Evolutionary conservation across 2,329 filamentous ascomycete genomes (phyloP).

Genomic region (Cercospora berteroae): DNA sequence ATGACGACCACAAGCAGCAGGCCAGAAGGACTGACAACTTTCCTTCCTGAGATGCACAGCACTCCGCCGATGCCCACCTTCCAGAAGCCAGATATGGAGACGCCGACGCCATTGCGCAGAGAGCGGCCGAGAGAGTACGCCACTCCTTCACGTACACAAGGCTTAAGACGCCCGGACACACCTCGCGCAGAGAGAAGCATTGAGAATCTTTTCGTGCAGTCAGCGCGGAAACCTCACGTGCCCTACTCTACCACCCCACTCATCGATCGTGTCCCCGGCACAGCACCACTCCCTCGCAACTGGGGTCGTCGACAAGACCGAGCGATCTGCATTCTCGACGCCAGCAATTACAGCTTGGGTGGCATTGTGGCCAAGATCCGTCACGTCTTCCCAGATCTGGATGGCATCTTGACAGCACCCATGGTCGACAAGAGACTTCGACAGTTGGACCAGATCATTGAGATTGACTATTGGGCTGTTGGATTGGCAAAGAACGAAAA

Average conservation of each 20-base stretch:
- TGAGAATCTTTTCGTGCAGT: neutral
- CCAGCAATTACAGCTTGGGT: conserved; percentile 29
- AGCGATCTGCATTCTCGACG: conserved; percentile 39
- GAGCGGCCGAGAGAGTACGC: conserved; percentile 7
- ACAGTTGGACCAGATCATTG: conserved; percentile 37
- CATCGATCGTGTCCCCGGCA: conserved; percentile 30
- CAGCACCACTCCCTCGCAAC: conserved; percentile 31
- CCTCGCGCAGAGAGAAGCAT: neutral
- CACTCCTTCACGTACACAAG: conserved; percentile 14
- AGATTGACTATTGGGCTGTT: conserved; percentile 35
- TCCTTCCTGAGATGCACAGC: conserved; percentile 33
- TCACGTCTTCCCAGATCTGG: conserved; percentile 33
- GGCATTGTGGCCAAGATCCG: conserved; percentile 35
- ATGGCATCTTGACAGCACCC: conserved; percentile 30
- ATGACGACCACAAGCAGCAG: conserved; percentile 20
- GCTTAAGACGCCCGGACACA: neutral
- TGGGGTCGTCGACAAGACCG: conserved; percentile 37
- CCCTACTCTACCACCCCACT: conserved; percentile 18
- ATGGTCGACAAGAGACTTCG: conserved; percentile 40
- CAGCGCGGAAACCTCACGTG: neutral
- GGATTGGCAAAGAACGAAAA: conserved; percentile 14
- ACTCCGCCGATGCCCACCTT: conserved; percentile 35
- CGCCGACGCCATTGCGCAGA: conserved; percentile 10
- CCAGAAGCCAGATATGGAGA: conserved; percentile 29
- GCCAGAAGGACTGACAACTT: conserved; percentile 20